Evolutionary conservation across 768 basidiomycete species (phyloP).

Genomic region (Pulveroboletus sp.): DNA sequence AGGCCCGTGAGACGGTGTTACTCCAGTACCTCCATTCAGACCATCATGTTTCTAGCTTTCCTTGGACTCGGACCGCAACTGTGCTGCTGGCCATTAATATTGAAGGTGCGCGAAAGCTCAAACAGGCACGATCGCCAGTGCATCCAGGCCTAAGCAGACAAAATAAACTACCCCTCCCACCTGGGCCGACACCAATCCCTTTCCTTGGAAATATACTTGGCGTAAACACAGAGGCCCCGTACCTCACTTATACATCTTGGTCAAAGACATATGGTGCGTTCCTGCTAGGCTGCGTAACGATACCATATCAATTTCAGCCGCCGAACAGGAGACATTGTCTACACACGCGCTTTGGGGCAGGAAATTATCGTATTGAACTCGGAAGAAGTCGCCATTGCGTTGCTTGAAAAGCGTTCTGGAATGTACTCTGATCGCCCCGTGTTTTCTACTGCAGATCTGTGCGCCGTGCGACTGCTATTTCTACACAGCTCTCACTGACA

Average conservation of each 20-base stretch:
- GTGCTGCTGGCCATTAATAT: slow-evolving; percentile 4
- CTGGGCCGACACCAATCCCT: slow-evolving; percentile 14
- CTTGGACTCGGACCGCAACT: slow-evolving; percentile 1
- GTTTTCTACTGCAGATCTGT: slow-evolving; percentile 1
- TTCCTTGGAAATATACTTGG: slow-evolving; percentile 14
- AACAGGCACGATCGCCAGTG: background rate
- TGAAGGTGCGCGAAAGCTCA: background rate
- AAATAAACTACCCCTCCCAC: slow-evolving; percentile 8
- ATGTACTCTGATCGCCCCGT: slow-evolving; percentile 41
- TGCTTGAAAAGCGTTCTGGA: slow-evolving; percentile 50
- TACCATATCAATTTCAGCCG: background rate
- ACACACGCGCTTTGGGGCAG: slow-evolving; percentile 35
- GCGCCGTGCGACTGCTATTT: background rate
- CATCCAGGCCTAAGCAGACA: background rate
- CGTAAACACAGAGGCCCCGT: slow-evolving; percentile 2
- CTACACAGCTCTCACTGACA: background rate
- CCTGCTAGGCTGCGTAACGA: too few species aligned
- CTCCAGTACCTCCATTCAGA: background rate
- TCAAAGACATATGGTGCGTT: slow-evolving; percentile 17
- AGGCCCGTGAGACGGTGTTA: too few species aligned
- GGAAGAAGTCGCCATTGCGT: slow-evolving; percentile 42
- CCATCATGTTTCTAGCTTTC: background rate
- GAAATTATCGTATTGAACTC: slow-evolving; percentile 50
- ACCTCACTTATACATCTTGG: slow-evolving; percentile 17
- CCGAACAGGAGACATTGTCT: slow-evolving; percentile 5